Evolutionary conservation across 208 protist genomes (phyloP).

Genomic region (Leishmania tropica): DNA sequence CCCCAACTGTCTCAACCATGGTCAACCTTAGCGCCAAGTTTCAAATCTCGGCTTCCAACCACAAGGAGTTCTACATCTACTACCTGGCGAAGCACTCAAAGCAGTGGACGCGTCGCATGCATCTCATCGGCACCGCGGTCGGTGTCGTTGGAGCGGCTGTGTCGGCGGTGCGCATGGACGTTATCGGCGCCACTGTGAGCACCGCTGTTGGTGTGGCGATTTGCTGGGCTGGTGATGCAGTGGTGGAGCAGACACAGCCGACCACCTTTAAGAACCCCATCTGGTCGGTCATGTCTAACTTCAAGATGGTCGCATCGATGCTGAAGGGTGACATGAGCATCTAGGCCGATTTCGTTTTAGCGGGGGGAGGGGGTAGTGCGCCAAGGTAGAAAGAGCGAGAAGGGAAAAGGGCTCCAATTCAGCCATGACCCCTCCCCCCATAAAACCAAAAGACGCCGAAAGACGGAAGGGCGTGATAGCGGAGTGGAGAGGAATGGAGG

Average conservation of each 20-base stretch:
- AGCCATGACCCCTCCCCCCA: neutral
- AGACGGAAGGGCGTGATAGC: neutral
- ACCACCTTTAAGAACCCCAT: conserved; percentile 55
- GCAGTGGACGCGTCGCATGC: conserved; percentile 44
- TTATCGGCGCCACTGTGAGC: conserved; percentile 21
- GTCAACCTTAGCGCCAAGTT: conserved; percentile 53
- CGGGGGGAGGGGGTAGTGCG: neutral
- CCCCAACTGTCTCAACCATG: conserved; percentile 27
- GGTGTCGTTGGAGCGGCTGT: conserved; percentile 28
- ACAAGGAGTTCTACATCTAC: conserved; percentile 66
- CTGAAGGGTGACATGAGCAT: conserved; percentile 47
- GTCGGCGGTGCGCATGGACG: conserved; percentile 16
- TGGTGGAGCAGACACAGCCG: conserved; percentile 42
- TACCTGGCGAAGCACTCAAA: conserved; percentile 68
- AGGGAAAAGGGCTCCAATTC: neutral
- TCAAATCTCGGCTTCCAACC: conserved; percentile 45
- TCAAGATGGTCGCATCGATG: conserved; percentile 52
- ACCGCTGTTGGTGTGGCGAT: conserved; percentile 32
- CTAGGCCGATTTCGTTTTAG: conserved; percentile 8
- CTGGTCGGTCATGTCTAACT: conserved; percentile 59
- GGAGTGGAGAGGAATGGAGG: neutral
- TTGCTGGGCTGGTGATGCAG: conserved; percentile 47
- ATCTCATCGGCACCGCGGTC: conserved; percentile 50
- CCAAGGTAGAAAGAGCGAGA: neutral
- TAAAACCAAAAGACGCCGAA: neutral